Evolutionary conservation across 1,139 yeast species (phyloP).

Genomic region (Blastobotrys aristatus): DNA sequence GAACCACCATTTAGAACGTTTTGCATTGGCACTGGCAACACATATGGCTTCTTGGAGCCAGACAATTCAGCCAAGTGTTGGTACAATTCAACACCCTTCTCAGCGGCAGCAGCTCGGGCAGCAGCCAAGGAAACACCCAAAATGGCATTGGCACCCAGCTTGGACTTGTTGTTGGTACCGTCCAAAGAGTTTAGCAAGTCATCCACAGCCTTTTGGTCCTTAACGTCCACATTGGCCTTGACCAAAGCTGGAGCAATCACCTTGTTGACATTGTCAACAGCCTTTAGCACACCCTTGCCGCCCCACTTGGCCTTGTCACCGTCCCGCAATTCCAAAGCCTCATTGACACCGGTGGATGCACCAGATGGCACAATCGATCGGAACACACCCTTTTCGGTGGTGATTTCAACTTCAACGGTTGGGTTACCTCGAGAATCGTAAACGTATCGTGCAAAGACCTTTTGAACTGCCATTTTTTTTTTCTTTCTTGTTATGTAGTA

Average conservation of each 20-base stretch:
- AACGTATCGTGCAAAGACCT: constrained; percentile 84
- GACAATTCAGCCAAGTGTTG: constrained; percentile 74
- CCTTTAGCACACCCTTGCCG: constrained; percentile 93
- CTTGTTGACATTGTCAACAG: constrained; percentile 85
- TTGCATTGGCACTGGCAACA: constrained; percentile 93
- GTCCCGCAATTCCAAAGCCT: constrained; percentile 94
- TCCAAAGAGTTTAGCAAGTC: constrained; percentile 71
- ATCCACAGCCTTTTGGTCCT: constrained; percentile 75
- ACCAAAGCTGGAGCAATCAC: constrained; percentile 84
- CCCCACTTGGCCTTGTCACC: constrained; percentile 90
- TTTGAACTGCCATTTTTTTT: constrained; percentile 48
- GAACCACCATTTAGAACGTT: constrained; percentile 98
- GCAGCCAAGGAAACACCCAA: constrained; percentile 91
- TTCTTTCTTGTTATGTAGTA: neutral
- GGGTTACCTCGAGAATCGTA: constrained; percentile 99
- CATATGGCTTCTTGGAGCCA: constrained; percentile 62
- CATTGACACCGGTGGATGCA: constrained; percentile 93
- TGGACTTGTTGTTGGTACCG: constrained; percentile 91
- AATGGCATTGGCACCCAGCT: constrained; percentile 94
- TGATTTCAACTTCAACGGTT: constrained; percentile 89
- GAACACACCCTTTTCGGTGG: constrained; percentile 82
- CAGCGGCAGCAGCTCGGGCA: constrained; percentile 94
- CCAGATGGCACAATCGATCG: constrained; percentile 96
- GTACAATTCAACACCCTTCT: constrained; percentile 81
- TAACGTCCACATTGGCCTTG: constrained; percentile 66